Evolutionary conservation across 2,329 filamentous ascomycete species (phyloP).

Genomic region (Aureobasidium subglaciale): DNA sequence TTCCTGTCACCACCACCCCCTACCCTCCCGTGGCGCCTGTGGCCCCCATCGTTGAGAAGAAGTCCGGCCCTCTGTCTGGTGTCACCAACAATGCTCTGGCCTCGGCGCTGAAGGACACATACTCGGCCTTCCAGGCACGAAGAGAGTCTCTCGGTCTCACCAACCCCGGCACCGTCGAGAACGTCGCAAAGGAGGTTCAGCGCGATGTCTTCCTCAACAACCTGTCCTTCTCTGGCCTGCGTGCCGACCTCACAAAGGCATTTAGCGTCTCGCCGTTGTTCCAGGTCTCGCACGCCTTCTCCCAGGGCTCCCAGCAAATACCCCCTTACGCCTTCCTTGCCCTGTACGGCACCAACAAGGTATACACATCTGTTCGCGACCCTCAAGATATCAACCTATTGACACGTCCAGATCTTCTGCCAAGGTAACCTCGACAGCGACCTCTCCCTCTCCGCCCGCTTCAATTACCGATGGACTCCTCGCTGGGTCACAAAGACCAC

Average conservation of each 20-base stretch:
- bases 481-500: constrained; percentile 79
- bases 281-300: constrained; percentile 94
- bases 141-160: constrained; percentile 80
- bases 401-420: constrained; percentile 66
- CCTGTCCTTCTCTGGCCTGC: constrained; percentile 92
- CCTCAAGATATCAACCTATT: constrained; percentile 5
- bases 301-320: constrained; percentile 80
- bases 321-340: constrained; percentile 94
- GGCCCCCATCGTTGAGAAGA: constrained; percentile 12
- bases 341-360: constrained; percentile 88
- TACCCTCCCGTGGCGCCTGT: constrained; percentile 5
- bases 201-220: constrained; percentile 95
- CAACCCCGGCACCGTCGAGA: constrained; percentile 90
- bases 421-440: constrained; percentile 96
- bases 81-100: constrained; percentile 68
- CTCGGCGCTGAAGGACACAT: constrained; percentile 53
- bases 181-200: constrained; percentile 83
- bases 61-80: constrained; percentile 47
- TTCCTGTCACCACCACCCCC: constrained; percentile 6
- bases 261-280: constrained; percentile 92
- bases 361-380: constrained; percentile 31
- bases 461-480: constrained; percentile 85
- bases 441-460: constrained; percentile 74
- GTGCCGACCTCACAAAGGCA: constrained; percentile 92
- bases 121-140: constrained; percentile 74